Evolutionary conservation across 495 filamentous ascomycete species (phyloP), one percentile per base, ranked within the genome.

Genomic region (Annulohypoxylon maeteangense): DNA sequence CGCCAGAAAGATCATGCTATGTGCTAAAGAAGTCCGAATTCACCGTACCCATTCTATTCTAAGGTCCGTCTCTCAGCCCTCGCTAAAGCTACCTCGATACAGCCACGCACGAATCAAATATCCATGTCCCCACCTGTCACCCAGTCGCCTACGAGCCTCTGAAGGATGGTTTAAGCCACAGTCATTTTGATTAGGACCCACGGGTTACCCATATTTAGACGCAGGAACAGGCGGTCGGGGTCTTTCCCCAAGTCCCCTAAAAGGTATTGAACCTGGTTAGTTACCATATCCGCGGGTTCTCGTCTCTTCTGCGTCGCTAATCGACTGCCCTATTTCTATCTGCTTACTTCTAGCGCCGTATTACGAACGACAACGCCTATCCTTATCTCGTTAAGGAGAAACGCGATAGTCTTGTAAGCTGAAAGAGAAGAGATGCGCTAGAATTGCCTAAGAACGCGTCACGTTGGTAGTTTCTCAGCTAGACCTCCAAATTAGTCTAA

Each of bases 231-330:
- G 47, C 11, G 11, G 12, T 67, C 59, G 64, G 64, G 29, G 51
- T 3, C 53, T 42, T 65, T 44, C 63, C 53, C 44, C 40, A 44
- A 44, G 40, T 44, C 40, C 38, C 38, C 38, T 42, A 42, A 42
- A 42, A 42, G 38, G 38, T 5, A 44, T 44, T 44, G 14, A 44
- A 44, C 40, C 40, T 40, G 57, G 34, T 7, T 38, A 44, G 50
- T 68, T n/a, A 45, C 47, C 32, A 65, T 50, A 60, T 65, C 56
- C 60, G 61, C 65, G 50, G 64, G 64, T 47, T 68, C 45, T 68
- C 51, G 70, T 50, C 53, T 59, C 18, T 6, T n/a, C 29, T 60
- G 54, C 50, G n/a, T 67, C 64, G 65, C 70, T 68, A 72, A 65
- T 72, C 70, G 65, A 25, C 34, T 47, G 23, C 54, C 60, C 50